A percentile compares a stretch with the other conserved stretches of the same genome.
Conservation (phyloP, 2,329 filamentous ascomycete genomes). For the Apiospora malaysiana region DNA sequence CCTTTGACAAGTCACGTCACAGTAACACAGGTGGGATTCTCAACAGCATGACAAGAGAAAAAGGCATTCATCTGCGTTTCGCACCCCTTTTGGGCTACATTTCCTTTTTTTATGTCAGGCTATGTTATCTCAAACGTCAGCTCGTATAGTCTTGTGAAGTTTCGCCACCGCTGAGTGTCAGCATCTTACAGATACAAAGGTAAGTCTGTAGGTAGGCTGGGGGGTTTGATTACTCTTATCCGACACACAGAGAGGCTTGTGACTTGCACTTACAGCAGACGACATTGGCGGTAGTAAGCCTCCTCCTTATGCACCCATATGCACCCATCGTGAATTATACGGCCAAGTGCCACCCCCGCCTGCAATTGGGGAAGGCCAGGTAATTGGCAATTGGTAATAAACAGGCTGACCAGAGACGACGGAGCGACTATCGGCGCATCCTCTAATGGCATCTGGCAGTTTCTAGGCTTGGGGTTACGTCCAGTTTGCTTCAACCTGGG, state of each 20-base stretch:
- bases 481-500: background rate
- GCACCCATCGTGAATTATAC: slow-evolving; percentile 15
- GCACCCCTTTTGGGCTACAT: background rate
- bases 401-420: background rate
- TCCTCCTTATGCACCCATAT: background rate
- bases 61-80: no score
- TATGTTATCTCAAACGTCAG: background rate
- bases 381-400: no score
- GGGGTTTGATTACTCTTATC: background rate
- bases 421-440: background rate
- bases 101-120: background rate
- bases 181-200: background rate
- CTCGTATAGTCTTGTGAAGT: background rate
- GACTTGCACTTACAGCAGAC: slow-evolving; percentile 9
- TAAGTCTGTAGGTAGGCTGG: no score
- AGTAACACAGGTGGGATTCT: background rate
- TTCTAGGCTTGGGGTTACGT: background rate
- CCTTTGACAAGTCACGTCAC: background rate
- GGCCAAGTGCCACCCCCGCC: background rate
- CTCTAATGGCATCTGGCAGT: slow-evolving; percentile 7
- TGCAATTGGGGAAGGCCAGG: background rate
- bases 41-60: background rate
- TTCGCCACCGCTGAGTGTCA: background rate
- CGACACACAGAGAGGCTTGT: background rate
- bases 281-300: background rate